Conservation (phyloP, 164 flowering plant species). For the Chimonanthus praecox region DNA sequence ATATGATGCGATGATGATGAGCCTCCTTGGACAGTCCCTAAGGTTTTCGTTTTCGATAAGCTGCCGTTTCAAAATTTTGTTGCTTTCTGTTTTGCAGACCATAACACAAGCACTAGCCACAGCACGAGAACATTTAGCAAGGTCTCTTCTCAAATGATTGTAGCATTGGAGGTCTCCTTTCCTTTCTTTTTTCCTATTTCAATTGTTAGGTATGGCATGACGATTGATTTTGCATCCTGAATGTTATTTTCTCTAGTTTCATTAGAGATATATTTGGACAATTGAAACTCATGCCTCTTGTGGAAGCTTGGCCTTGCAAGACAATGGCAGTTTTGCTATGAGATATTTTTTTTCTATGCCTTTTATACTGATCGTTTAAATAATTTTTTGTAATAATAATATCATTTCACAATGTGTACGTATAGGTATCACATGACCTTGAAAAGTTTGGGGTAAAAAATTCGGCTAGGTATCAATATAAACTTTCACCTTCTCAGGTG, state of each 20-base stretch:
- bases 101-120: conserved; percentile 60
- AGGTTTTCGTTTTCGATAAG: neutral
- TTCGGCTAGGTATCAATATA: no score
- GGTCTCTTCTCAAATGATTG: conserved; percentile 51
- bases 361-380: no score
- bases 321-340: neutral
- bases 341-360: no score
- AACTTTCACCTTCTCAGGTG: no score
- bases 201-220: neutral
- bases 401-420: no score
- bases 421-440: no score
- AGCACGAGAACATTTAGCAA: conserved; percentile 58
- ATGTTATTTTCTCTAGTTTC: neutral
- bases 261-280: neutral
- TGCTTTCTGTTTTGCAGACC: conserved; percentile 35
- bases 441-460: no score
- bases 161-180: neutral
- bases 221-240: neutral
- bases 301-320: neutral
- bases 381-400: no score
- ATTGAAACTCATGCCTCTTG: neutral
- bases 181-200: neutral
- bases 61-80: neutral
- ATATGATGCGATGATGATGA: neutral
- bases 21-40: neutral